Evolutionary conservation across 208 protist species (phyloP), one percentile per base, ranked within the genome.

Genomic region (Crithidia bombi): DNA sequence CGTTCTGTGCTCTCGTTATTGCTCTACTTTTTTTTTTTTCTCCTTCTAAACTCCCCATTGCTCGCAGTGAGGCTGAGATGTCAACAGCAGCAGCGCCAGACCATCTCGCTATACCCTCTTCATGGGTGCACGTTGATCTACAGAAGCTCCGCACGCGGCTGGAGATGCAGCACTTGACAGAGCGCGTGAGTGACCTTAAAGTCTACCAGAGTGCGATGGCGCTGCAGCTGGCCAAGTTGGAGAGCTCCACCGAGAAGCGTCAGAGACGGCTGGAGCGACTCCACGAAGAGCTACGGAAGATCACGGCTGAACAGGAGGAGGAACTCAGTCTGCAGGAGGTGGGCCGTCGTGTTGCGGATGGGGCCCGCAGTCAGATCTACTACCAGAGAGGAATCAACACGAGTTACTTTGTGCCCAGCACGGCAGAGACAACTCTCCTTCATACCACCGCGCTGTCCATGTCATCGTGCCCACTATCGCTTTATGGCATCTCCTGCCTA

Each of bases 61-160:
- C 38, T 17, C 38, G 14, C 38, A 43, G 10, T 43, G 14, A 17
- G 46, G n/a, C n/a, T n/a, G 33, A 44, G 26, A 63, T 69, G 52
- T 36, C 54, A 19, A 32, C 17, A 0, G 65, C 39, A 0, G 65
- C 41, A 39, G 58, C 15, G 28, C 57, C 25, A 26, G 41, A 51
- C 7, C 38, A 44, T 3, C 64, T 59, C 26, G 0, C 52, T 19
- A 55, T 79, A 14, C n/a, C 66, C 4, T 35, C 59, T 5, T 49
- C 57, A 39, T 95, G 90, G 90, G 76, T 93, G 73, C 90, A 95
- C 63, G 78, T 81, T 3, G 82, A 85, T 50, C 50, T 95, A 46
- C 81, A 73, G 36, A 71, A 78, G 51, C 79, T 83, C 32, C 35
- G 84, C 47, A 35, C 44, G 3, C 69, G 82, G 25, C 69, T 67